Conservation (phyloP, 140 eudicot species). For the Erigeron philadelphicus region DNA sequence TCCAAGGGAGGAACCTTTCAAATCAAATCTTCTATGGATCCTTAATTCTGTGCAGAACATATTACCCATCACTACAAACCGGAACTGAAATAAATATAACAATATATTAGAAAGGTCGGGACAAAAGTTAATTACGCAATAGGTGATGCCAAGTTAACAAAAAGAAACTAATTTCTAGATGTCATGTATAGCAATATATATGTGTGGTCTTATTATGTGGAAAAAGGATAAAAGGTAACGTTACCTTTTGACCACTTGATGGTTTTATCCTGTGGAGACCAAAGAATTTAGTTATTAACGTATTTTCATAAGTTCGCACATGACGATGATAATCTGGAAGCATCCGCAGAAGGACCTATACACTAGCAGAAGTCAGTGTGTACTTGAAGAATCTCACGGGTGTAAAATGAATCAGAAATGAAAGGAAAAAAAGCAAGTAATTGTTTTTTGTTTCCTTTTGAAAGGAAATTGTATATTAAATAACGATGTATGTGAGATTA, state of each 20-base stretch:
- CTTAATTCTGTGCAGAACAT: constrained; percentile 97
- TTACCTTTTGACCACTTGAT: constrained; percentile 92
- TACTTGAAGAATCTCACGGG: neutral
- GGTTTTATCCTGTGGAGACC: constrained; percentile 94
- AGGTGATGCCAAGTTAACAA: neutral
- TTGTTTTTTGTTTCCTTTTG: too few species aligned
- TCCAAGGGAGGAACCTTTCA: constrained; percentile 88
- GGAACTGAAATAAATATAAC: constrained; percentile 51
- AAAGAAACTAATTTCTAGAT: neutral
- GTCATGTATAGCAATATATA: neutral
- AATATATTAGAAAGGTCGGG: neutral
- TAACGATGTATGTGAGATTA: neutral
- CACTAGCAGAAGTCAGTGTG: constrained; percentile 14
- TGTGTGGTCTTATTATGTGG: neutral
- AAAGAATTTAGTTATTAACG: constrained; percentile 82
- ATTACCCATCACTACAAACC: constrained; percentile 98
- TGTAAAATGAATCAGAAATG: neutral
- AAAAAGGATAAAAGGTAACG: neutral
- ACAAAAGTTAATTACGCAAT: neutral
- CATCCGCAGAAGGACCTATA: constrained; percentile 87
- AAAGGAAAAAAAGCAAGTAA: neutral
- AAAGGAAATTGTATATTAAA: neutral
- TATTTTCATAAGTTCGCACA: constrained; percentile 70
- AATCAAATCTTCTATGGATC: constrained; percentile 84
- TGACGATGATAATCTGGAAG: constrained; percentile 83